Conservation (phyloP, 1,284 basidiomycete genomes). For the Malassezia globosa region DNA sequence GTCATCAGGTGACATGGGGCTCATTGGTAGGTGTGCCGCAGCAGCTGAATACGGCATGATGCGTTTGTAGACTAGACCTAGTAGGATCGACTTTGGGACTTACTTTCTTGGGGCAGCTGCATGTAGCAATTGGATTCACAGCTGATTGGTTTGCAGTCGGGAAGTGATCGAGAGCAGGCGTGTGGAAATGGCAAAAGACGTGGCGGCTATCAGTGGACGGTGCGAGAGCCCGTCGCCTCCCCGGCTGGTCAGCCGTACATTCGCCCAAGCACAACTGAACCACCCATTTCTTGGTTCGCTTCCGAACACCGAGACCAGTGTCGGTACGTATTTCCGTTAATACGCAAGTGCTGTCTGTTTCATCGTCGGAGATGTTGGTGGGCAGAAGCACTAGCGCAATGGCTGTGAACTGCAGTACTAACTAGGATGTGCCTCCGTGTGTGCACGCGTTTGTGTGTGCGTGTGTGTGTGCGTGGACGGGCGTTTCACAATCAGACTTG, state of each 20-base stretch:
- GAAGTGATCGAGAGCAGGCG: neutral
- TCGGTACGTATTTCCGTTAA: slow-evolving; percentile 4
- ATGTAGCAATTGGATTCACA: neutral
- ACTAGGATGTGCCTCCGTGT: neutral
- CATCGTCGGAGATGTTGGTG: no score
- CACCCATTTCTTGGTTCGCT: slow-evolving; percentile 3
- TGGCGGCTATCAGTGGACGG: neutral
- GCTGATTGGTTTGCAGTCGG: neutral
- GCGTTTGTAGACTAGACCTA: no score
- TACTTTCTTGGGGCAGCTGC: neutral
- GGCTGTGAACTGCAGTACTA: neutral
- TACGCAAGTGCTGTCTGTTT: neutral
- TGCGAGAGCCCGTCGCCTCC: neutral
- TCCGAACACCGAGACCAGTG: slow-evolving; percentile 11
- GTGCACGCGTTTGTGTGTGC: neutral
- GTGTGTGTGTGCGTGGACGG: no score
- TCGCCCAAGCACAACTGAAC: slow-evolving; percentile 1
- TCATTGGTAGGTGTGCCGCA: neutral
- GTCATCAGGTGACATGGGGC: no score
- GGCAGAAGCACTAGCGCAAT: no score
- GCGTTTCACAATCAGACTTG: neutral
- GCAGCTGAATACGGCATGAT: neutral
- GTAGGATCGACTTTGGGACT: no score
- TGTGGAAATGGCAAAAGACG: neutral
- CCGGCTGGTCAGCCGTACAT: neutral